Evolutionary conservation across 768 basidiomycete species (phyloP).

Genomic region (Termitomyces sp.): DNA sequence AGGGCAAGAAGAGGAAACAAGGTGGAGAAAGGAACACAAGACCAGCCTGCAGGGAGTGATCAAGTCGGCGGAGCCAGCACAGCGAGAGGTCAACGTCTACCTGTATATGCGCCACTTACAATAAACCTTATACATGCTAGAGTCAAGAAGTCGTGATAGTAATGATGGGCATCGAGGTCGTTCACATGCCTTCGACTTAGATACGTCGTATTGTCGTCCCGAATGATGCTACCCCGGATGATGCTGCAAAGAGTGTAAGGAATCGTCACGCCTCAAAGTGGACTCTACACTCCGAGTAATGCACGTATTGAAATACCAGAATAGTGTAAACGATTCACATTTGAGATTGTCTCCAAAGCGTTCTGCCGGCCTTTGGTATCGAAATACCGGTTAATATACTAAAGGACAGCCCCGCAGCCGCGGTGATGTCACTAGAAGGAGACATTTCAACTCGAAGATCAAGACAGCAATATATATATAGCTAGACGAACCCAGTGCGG

Average conservation of each 20-base stretch:
- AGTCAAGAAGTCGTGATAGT: background rate
- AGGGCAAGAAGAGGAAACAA: too few relatives aligned
- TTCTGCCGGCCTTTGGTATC: constrained; percentile 42
- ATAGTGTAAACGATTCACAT: too few relatives aligned
- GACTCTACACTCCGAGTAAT: background rate
- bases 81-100: background rate
- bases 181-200: background rate
- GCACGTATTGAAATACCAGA: background rate
- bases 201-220: background rate
- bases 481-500: constrained; percentile 56
- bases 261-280: background rate
- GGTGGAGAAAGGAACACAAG: too few relatives aligned
- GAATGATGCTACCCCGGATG: background rate
- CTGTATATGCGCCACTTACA: background rate
- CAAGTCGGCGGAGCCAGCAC: too few relatives aligned
- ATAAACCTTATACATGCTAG: background rate
- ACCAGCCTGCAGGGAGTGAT: too few relatives aligned
- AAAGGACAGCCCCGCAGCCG: constrained; percentile 34
- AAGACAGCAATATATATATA: constrained; percentile 11
- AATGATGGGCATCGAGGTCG: background rate
- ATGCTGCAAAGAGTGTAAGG: background rate
- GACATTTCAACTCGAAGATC: constrained; percentile 21
- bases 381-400: constrained; percentile 44
- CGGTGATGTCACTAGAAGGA: constrained; percentile 18
- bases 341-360: constrained; percentile 40